Conservation (phyloP, 345 rosid genomes). For the Rhodamnia argentea region DNA sequence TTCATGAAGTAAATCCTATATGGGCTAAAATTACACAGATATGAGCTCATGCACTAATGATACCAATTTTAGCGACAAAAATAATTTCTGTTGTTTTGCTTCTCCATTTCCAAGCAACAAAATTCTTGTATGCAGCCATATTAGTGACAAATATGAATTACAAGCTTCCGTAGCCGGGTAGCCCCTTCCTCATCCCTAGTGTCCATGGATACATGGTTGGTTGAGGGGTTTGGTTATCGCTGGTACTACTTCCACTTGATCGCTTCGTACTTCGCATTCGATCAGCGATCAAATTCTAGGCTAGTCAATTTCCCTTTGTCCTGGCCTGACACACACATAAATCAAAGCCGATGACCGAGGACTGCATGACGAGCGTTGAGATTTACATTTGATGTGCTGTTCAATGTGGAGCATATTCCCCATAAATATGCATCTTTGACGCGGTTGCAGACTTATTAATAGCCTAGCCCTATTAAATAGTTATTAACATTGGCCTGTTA, state of each 20-base stretch:
- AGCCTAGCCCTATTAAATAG: background rate
- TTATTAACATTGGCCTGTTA: background rate
- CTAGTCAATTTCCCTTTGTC: background rate
- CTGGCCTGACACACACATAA: background rate
- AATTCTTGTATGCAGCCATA: background rate
- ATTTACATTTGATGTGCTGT: background rate
- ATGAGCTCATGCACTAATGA: background rate
- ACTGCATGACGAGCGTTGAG: background rate
- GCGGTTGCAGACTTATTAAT: background rate
- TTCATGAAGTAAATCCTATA: background rate
- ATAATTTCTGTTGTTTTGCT: background rate
- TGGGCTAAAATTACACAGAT: background rate
- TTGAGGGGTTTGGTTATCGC: background rate
- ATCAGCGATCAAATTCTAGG: background rate
- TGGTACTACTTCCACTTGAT: background rate
- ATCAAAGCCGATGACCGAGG: background rate
- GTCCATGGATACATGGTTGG: background rate
- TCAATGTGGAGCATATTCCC: background rate
- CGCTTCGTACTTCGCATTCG: background rate
- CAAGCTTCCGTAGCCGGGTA: background rate
- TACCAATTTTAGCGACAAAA: background rate
- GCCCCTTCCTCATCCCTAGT: background rate
- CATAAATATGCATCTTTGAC: background rate
- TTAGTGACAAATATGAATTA: background rate
- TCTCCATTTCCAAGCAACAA: background rate